These are phyloP conservation scores for Fraxinus velutina DNA, from an alignment of 305 asterid species.

Conservation along the genomic window DNA sequence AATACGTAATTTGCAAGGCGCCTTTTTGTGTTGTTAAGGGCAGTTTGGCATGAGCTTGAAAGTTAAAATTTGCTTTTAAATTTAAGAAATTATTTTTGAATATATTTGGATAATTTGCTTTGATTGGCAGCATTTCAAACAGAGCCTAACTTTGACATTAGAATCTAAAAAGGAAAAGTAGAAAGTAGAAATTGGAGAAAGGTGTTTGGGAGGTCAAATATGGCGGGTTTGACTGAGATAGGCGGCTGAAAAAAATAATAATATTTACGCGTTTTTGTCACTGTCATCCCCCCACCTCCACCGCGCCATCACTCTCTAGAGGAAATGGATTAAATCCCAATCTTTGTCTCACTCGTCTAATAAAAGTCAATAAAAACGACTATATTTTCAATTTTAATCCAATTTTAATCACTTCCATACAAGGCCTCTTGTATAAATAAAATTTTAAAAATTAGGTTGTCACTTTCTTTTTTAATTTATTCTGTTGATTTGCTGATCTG, in stretches of 20 bases:
- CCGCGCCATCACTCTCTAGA: background rate
- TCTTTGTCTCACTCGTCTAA: no score
- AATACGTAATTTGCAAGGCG: conserved; percentile 24
- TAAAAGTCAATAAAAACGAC: no score
- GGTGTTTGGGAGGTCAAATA: conserved; percentile 29
- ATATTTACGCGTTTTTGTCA: conserved; percentile 13
- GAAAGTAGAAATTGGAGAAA: background rate
- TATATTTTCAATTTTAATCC: no score
- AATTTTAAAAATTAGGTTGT: no score
- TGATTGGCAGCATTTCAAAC: background rate
- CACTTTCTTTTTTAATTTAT: no score
- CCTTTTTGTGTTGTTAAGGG: background rate
- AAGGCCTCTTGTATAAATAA: no score
- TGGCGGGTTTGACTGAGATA: conserved; percentile 41
- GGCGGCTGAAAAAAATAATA: conserved; percentile 27
- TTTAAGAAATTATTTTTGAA: no score
- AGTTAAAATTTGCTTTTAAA: no score
- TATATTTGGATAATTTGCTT: no score
- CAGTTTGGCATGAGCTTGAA: conserved; percentile 7
- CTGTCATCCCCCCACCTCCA: conserved; percentile 1
- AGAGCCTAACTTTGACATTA: conserved; percentile 14
- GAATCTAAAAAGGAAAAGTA: conserved; percentile 1
- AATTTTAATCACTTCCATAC: no score
- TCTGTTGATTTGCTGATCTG: no score
- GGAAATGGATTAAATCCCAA: background rate